A percentile compares a stretch with the other conserved stretches of the same genome.
Evolutionary conservation across 2,329 filamentous ascomycete species (phyloP).

Genomic region (Arthrobotrys iridis): DNA sequence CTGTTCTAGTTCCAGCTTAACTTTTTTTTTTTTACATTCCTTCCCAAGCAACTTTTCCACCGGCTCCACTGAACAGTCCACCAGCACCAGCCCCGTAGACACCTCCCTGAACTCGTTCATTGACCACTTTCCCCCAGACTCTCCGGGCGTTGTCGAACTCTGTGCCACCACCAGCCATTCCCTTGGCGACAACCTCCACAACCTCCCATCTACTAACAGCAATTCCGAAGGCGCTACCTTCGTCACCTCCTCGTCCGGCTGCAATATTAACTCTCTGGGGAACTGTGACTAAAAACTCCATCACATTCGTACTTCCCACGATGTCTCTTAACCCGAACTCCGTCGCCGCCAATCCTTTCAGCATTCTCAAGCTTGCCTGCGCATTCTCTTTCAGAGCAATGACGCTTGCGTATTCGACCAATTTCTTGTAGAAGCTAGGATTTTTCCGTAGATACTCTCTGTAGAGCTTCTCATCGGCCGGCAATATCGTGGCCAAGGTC

Average conservation of each 20-base stretch:
- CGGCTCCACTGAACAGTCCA: slow-evolving; percentile 8
- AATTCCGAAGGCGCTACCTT: slow-evolving; percentile 44
- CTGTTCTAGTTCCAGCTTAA: background rate
- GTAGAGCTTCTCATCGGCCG: slow-evolving; percentile 37
- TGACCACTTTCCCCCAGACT: slow-evolving; percentile 47
- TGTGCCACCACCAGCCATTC: slow-evolving; percentile 39
- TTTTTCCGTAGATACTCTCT: slow-evolving; percentile 37
- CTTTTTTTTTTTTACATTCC: slow-evolving; percentile 41
- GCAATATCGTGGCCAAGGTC: slow-evolving; percentile 33
- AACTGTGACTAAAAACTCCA: slow-evolving; percentile 48
- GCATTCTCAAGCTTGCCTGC: slow-evolving; percentile 46
- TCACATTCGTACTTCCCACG: slow-evolving; percentile 30
- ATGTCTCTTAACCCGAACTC: slow-evolving; percentile 40
- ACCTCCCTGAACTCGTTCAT: slow-evolving; percentile 41
- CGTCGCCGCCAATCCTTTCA: slow-evolving; percentile 33
- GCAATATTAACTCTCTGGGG: slow-evolving; percentile 47
- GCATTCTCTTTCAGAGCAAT: slow-evolving; percentile 47
- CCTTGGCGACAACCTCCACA: slow-evolving; percentile 43
- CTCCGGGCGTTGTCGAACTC: slow-evolving; percentile 43
- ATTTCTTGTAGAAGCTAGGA: slow-evolving; percentile 50
- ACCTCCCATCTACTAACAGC: slow-evolving; percentile 43
- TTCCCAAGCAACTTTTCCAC: slow-evolving; percentile 42
- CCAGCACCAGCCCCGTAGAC: slow-evolving; percentile 38
- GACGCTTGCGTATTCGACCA: slow-evolving; percentile 43
- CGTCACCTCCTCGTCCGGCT: slow-evolving; percentile 38